Percentiles rank a stretch among this genome's conserved stretches.
Evolutionary conservation across 208 protist genomes (phyloP).

Genomic region (Trypanosoma vivax): DNA sequence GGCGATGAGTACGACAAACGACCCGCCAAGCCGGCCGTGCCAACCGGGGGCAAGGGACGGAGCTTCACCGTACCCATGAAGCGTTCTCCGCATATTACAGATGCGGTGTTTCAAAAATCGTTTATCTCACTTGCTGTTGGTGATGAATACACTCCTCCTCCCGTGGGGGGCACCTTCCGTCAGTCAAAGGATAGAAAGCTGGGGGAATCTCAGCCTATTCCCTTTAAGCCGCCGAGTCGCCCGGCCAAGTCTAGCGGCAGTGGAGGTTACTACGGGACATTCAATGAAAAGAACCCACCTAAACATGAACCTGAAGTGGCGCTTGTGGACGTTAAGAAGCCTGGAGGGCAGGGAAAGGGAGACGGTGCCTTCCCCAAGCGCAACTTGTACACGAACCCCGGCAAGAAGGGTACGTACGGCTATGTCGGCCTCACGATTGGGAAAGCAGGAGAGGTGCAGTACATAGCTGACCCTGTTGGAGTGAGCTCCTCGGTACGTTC

Average conservation of each 20-base stretch:
- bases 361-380: slow-evolving; percentile 26
- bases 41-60: slow-evolving; percentile 12
- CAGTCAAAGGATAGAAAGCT: slow-evolving; percentile 12
- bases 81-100: slow-evolving; percentile 63
- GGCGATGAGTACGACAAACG: slow-evolving; percentile 91
- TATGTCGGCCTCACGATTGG: slow-evolving; percentile 78
- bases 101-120: slow-evolving; percentile 58
- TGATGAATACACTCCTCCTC: slow-evolving; percentile 55
- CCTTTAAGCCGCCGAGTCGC: slow-evolving; percentile 53
- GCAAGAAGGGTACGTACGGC: slow-evolving; percentile 89
- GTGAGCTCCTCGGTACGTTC: slow-evolving; percentile 31
- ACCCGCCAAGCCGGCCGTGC: background rate
- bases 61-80: slow-evolving; percentile 71
- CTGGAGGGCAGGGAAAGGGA: background rate
- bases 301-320: slow-evolving; percentile 82
- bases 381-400: slow-evolving; percentile 75
- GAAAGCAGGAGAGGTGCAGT: slow-evolving; percentile 68
- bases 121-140: slow-evolving; percentile 71
- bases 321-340: slow-evolving; percentile 32
- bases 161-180: slow-evolving; percentile 42
- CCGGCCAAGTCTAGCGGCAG: slow-evolving; percentile 76
- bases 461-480: slow-evolving; percentile 67
- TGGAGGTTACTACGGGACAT: slow-evolving; percentile 87
- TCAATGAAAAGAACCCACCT: slow-evolving; percentile 53
- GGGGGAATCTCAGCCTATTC: slow-evolving; percentile 6